These are phyloP conservation scores for Urochloa ruziziensis DNA, from an alignment of 176 grass and related monocot species.

Conservation along the genomic window DNA sequence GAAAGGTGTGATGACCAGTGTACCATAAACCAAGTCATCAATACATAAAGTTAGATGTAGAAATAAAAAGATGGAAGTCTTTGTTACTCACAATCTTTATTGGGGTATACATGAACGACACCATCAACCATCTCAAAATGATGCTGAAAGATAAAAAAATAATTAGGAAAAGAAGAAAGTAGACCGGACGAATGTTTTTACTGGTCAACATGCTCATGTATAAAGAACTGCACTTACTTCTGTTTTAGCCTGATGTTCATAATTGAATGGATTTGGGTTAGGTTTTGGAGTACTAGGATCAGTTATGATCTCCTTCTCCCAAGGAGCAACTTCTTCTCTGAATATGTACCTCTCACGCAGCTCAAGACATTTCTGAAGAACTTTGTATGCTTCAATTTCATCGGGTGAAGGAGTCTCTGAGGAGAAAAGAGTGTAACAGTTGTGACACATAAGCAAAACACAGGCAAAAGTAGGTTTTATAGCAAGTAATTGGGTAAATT, in stretches of 20 bases:
- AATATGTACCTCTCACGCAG: slow-evolving; percentile 83
- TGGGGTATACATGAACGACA: slow-evolving; percentile 82
- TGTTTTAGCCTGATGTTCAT: slow-evolving; percentile 65
- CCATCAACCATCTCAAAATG: slow-evolving; percentile 90
- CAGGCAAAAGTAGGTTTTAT: not conserved
- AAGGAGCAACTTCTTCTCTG: slow-evolving; percentile 89
- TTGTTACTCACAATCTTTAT: slow-evolving; percentile 73
- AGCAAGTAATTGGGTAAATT: not conserved
- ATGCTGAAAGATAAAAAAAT: slow-evolving; percentile 59
- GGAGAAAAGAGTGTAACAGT: not conserved
- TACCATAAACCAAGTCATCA: not conserved
- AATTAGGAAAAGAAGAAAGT: not conserved
- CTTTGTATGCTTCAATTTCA: slow-evolving; percentile 86
- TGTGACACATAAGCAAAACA: not conserved
- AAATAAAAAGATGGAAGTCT: not conserved
- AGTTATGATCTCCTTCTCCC: slow-evolving; percentile 96
- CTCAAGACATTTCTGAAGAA: slow-evolving; percentile 92
- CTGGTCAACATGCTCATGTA: not conserved
- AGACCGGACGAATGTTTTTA: not conserved
- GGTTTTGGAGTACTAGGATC: slow-evolving; percentile 96
- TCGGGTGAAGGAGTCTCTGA: slow-evolving; percentile 74
- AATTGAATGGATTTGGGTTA: slow-evolving; percentile 75
- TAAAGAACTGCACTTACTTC: slow-evolving; percentile 51
- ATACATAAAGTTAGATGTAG: slow-evolving; percentile 7
- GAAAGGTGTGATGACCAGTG: not conserved